These are phyloP conservation scores for Circinella umbellata DNA, from an alignment of 371 early-diverging fungal species.

Conservation along the genomic window DNA sequence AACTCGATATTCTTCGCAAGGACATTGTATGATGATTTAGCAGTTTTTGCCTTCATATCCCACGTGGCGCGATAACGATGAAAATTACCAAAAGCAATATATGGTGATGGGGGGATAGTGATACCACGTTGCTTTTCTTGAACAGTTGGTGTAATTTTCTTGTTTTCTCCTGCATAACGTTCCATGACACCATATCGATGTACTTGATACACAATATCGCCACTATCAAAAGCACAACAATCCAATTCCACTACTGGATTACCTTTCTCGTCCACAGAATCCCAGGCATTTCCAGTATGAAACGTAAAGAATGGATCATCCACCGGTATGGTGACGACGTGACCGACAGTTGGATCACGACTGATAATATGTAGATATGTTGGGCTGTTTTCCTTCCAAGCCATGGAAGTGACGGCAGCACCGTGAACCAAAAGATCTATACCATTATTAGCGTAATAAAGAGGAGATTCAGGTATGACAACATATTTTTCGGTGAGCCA, in stretches of 20 bases:
- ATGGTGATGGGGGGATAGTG: not conserved
- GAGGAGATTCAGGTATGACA: constrained; percentile 56
- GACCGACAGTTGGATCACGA: constrained; percentile 34
- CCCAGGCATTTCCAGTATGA: constrained; percentile 60
- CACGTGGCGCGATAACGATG: constrained; percentile 26
- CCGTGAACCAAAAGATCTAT: constrained; percentile 50
- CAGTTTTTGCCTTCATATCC: constrained; percentile 12
- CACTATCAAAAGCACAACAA: constrained; percentile 32
- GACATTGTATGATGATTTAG: constrained; percentile 22
- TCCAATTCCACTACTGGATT: constrained; percentile 35
- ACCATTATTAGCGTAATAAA: constrained; percentile 44
- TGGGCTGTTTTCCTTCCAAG: constrained; percentile 40
- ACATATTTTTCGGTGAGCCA: constrained; percentile 60
- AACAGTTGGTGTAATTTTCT: constrained; percentile 18
- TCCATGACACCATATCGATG: constrained; percentile 27
- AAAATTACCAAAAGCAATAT: constrained; percentile 33
- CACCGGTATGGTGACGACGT: constrained; percentile 52
- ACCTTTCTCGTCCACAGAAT: constrained; percentile 32
- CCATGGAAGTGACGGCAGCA: constrained; percentile 39
- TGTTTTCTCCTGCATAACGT: not conserved
- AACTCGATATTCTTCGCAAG: constrained; percentile 53
- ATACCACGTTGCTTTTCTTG: constrained; percentile 23
- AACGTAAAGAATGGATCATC: constrained; percentile 53
- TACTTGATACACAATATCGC: constrained; percentile 37
- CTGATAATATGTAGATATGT: constrained; percentile 54